Evolutionary conservation across 345 rosid species (phyloP).

Genomic region (Rhodomyrtus tomentosa): DNA sequence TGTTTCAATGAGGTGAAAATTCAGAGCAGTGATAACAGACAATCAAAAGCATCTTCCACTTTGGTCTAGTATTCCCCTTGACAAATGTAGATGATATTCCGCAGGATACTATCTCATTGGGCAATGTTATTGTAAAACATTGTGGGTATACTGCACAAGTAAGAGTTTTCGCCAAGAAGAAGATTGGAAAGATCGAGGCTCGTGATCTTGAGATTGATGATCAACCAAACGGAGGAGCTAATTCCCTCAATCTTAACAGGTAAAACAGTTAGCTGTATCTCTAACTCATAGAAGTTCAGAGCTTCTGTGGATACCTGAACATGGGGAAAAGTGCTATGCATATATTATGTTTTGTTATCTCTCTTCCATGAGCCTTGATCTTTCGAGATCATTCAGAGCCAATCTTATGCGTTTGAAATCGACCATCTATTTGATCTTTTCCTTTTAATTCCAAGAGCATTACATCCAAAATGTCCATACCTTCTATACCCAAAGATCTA

Average conservation of each 20-base stretch:
- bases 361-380: not conserved
- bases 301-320: not conserved
- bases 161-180: slow-evolving; percentile 37
- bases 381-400: not conserved
- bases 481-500: not conserved
- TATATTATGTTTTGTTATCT: not conserved
- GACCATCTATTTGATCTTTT: not conserved
- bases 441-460: not conserved
- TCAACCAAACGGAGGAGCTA: slow-evolving; percentile 60
- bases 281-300: not conserved
- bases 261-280: not conserved
- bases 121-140: slow-evolving; percentile 40
- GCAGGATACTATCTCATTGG: slow-evolving; percentile 47
- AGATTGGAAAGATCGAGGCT: slow-evolving; percentile 18
- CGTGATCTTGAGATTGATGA: slow-evolving; percentile 42
- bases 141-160: slow-evolving; percentile 54
- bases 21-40: not conserved
- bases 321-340: not conserved
- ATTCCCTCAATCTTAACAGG: slow-evolving; percentile 57
- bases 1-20: not conserved
- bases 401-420: not conserved
- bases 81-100: not conserved
- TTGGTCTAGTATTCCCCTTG: not conserved
- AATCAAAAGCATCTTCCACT: not conserved
- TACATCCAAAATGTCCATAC: not conserved